These are phyloP conservation scores for Rhodosporidiobolus odoratus DNA, from an alignment of 768 basidiomycete species.

Conservation along the genomic window DNA sequence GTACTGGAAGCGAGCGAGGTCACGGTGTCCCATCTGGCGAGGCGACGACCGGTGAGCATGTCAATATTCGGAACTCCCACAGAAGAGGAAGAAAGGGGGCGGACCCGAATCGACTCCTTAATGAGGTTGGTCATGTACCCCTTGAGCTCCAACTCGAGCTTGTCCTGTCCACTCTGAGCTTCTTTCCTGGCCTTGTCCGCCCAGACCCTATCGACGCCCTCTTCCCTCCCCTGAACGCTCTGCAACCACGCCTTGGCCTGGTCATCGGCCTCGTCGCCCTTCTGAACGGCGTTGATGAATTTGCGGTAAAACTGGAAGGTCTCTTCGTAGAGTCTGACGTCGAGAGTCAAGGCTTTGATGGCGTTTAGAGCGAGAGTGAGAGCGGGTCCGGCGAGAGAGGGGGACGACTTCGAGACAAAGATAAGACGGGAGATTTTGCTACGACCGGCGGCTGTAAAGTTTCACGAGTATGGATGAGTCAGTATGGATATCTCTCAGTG, in stretches of 20 bases:
- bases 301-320: conserved; percentile 39
- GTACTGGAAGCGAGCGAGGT: conserved; percentile 74
- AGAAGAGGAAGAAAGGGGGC: conserved; percentile 33
- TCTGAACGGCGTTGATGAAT: conserved; percentile 49
- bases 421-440: conserved; percentile 69
- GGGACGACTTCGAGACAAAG: conserved; percentile 61
- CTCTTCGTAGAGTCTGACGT: conserved; percentile 51
- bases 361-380: conserved; percentile 62
- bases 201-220: conserved; percentile 64
- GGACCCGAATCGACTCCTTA: conserved; percentile 92
- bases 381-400: conserved; percentile 66
- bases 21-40: conserved; percentile 80
- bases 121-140: conserved; percentile 94
- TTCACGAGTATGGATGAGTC: background rate
- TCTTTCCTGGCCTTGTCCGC: conserved; percentile 53
- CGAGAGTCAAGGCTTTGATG: conserved; percentile 60
- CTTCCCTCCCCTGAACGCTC: conserved; percentile 46
- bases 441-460: conserved; percentile 54
- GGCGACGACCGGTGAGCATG: background rate
- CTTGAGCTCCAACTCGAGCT: conserved; percentile 88
- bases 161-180: conserved; percentile 68
- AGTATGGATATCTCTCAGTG: background rate
- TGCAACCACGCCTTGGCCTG: conserved; percentile 16
- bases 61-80: background rate
- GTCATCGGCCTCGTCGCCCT: conserved; percentile 8